Conservation (phyloP, 2,329 filamentous ascomycete genomes). For the Lomentospora prolificans region DNA sequence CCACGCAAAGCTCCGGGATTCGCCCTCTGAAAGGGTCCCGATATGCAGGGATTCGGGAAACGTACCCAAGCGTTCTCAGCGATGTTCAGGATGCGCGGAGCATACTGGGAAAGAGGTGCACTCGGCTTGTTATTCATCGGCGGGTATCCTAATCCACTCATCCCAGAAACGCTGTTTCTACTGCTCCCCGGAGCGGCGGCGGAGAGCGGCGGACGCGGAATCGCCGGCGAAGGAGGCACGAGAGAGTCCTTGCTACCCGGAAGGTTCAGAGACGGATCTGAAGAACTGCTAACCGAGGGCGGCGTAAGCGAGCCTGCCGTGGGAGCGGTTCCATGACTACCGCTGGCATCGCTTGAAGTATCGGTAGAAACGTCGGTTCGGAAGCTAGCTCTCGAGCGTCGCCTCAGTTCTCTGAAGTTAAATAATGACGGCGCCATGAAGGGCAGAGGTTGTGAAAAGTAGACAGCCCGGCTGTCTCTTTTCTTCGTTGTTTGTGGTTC, state of each 20-base stretch:
- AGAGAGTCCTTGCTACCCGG: constrained; percentile 1
- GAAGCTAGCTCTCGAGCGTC: constrained; percentile 67
- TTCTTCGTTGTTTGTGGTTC: no score
- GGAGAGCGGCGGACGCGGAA: background rate
- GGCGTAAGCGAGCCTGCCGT: constrained; percentile 65
- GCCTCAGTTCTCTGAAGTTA: constrained; percentile 58
- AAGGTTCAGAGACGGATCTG: constrained; percentile 49
- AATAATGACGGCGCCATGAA: constrained; percentile 57
- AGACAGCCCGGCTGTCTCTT: background rate
- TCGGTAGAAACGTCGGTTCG: constrained; percentile 54
- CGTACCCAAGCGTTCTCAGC: constrained; percentile 77
- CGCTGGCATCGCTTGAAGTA: constrained; percentile 48
- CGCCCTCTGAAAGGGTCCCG: no score
- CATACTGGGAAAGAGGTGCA: constrained; percentile 64
- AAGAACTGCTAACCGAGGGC: constrained; percentile 59
- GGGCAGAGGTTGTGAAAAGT: background rate
- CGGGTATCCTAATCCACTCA: constrained; percentile 45
- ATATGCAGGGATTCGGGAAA: constrained; percentile 15
- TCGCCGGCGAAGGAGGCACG: background rate
- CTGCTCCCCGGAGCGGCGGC: background rate
- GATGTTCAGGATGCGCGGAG: constrained; percentile 70
- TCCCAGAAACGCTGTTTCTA: constrained; percentile 54
- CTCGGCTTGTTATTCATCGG: constrained; percentile 22
- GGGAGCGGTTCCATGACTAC: constrained; percentile 48
- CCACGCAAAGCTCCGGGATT: background rate